Evolutionary conservation across 208 protist genomes (phyloP).

Genomic region (Zelonia costaricensis): DNA sequence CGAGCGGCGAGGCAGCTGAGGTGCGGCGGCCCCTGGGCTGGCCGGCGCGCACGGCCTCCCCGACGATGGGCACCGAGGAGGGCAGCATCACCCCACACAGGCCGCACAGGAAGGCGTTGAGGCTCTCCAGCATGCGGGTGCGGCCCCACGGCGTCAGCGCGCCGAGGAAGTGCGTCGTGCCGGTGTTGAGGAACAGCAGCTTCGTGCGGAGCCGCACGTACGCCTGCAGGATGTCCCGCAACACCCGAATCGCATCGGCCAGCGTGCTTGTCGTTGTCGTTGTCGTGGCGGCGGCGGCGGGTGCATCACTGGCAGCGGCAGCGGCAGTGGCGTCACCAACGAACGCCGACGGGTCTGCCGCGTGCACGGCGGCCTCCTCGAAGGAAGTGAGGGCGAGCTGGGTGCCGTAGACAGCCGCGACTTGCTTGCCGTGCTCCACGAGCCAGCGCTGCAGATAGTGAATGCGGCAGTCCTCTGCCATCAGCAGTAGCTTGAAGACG

Average conservation of each 20-base stretch:
- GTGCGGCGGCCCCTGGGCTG: background rate
- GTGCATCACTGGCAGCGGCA: too few species aligned
- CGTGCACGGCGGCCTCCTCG: constrained; percentile 1
- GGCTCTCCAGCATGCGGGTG: constrained; percentile 29
- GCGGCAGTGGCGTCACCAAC: too few species aligned
- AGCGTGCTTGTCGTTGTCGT: constrained; percentile 7
- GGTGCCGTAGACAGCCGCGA: constrained; percentile 17
- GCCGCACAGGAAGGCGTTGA: constrained; percentile 38
- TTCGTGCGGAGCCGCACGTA: constrained; percentile 51
- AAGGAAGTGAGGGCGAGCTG: constrained; percentile 25
- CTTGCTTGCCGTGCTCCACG: constrained; percentile 17
- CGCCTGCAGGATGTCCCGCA: constrained; percentile 51
- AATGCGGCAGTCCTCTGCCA: constrained; percentile 27
- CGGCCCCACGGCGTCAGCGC: constrained; percentile 46
- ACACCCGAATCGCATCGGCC: constrained; percentile 41
- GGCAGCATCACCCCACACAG: constrained; percentile 19
- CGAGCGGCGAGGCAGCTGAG: background rate
- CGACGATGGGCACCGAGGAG: background rate
- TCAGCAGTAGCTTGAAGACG: constrained; percentile 29
- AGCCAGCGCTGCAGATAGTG: constrained; percentile 23
- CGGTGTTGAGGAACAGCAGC: constrained; percentile 48
- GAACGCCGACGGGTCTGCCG: background rate
- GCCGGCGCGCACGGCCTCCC: background rate
- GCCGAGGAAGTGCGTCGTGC: constrained; percentile 48
- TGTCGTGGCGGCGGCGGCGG: background rate